These are phyloP conservation scores for Plasmodium blacklocki DNA, from an alignment of 169 alveolate genomes.

Conservation along the genomic window DNA sequence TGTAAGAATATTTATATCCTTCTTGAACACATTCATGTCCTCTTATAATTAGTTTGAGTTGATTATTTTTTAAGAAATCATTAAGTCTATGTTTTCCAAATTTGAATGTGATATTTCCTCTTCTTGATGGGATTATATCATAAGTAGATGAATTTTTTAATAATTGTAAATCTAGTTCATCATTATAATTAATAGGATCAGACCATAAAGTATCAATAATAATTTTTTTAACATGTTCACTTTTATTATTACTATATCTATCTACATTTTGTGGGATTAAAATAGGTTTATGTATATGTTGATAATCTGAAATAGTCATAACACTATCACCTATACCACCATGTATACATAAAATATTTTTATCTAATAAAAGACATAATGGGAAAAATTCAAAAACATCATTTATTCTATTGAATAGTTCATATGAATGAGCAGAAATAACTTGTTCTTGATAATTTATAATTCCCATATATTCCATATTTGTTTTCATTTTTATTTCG, in stretches of 20 bases:
- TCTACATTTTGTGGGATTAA: constrained; percentile 37
- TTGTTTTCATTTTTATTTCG: constrained; percentile 89
- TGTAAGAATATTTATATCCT: constrained; percentile 94
- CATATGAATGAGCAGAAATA: constrained; percentile 87
- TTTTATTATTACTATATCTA: constrained; percentile 9
- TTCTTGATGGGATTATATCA: constrained; percentile 92
- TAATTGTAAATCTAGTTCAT: constrained; percentile 87
- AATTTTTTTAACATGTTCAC: constrained; percentile 48
- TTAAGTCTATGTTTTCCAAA: constrained; percentile 94
- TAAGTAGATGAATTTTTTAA: constrained; percentile 80
- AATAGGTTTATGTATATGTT: constrained; percentile 77
- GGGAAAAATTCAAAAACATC: constrained; percentile 95
- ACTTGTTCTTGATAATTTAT: constrained; percentile 45
- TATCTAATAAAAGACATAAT: constrained; percentile 95
- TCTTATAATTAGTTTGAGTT: constrained; percentile 89
- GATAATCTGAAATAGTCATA: constrained; percentile 86
- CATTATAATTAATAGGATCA: constrained; percentile 94
- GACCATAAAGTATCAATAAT: constrained; percentile 81
- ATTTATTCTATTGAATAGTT: constrained; percentile 93
- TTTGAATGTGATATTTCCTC: constrained; percentile 94
- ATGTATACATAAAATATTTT: constrained; percentile 93
- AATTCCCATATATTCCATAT: constrained; percentile 84
- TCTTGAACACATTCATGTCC: constrained; percentile 97
- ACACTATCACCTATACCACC: constrained; percentile 94
- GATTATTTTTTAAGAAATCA: constrained; percentile 87